Base-by-base conservation (phyloP, 2,329 filamentous ascomycete species). In the Aspergillus melleus region DNA sequence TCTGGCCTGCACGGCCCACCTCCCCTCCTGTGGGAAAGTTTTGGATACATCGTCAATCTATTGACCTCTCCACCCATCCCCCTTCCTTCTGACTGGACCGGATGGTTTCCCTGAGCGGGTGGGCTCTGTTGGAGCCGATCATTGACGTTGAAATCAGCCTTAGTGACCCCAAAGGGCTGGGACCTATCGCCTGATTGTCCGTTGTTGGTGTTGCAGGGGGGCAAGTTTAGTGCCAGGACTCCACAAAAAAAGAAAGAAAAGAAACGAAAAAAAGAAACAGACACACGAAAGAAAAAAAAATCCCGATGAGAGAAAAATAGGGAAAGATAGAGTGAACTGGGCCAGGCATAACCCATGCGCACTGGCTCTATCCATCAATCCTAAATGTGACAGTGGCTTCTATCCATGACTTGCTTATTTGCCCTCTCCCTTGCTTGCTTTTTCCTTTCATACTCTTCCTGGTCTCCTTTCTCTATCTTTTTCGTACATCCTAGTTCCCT, bases 401-500 rank as follows among this genome's bases (percentile, higher is more conserved):
- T 42, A 46, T 39, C 52, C 44, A 58, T 60, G 47, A 57, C 55
- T 61, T 61, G 61, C 54, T 64, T 59, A 62, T 65, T 65, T 58
- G 58, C 30, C 42, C 32, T 55, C 61, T 62, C 65, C 65, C 66
- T 68, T 68, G 66, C 66, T 63, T 66, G 54, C 57, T 58, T 58
- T 55, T 58, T 51, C 55, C 50, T 20, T 56, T 39, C 55, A 50
- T 26, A 36, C 54, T 55, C 50, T 51, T 55, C 30, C 44, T 26
- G 19, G 19, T 47, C 51, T 44, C 32, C 29, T 49, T 32, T 55
- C 50, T 55, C 39, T 54, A 19, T 36, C 51, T 36, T n/a, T 39
- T 32, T n/a, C 32, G 29, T 52, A 47, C 49, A 22, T 42, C 52
- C 47, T 47, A 6, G 36, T 24, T 24, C 24, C 47, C 54, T 54